These are phyloP conservation scores for Prunus padus DNA, from an alignment of 306 rosid species.

Conservation along the genomic window DNA sequence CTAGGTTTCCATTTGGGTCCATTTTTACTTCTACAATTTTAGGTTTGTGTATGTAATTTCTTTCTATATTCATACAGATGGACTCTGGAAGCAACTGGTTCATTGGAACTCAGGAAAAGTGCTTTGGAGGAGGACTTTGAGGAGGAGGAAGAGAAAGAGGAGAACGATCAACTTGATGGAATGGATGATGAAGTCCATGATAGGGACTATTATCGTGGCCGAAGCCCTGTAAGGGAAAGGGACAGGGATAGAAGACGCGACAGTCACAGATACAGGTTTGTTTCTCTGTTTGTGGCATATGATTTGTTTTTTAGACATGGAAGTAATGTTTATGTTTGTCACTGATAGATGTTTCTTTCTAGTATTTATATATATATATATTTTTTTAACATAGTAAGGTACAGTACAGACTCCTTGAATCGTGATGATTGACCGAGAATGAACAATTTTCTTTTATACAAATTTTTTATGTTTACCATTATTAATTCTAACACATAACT, in stretches of 20 bases:
- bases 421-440: background rate
- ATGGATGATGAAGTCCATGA: constrained; percentile 65
- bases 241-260: constrained; percentile 91
- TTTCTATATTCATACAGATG: constrained; percentile 42
- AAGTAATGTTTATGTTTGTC: background rate
- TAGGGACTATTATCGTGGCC: constrained; percentile 80
- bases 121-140: constrained; percentile 98
- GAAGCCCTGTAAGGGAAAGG: constrained; percentile 85
- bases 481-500: background rate
- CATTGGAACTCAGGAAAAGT: constrained; percentile 76
- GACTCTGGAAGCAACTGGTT: constrained; percentile 70
- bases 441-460: background rate
- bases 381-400: background rate
- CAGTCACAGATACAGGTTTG: constrained; percentile 81
- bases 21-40: background rate
- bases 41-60: background rate
- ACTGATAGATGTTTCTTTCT: background rate
- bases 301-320: background rate
- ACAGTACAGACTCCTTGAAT: background rate
- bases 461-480: background rate
- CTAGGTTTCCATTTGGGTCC: background rate
- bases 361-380: background rate
- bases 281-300: constrained; percentile 5
- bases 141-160: constrained; percentile 98
- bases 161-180: constrained; percentile 67